These are phyloP conservation scores for Amauroascus niger DNA, from an alignment of 2,329 filamentous ascomycete species.

Conservation along the genomic window DNA sequence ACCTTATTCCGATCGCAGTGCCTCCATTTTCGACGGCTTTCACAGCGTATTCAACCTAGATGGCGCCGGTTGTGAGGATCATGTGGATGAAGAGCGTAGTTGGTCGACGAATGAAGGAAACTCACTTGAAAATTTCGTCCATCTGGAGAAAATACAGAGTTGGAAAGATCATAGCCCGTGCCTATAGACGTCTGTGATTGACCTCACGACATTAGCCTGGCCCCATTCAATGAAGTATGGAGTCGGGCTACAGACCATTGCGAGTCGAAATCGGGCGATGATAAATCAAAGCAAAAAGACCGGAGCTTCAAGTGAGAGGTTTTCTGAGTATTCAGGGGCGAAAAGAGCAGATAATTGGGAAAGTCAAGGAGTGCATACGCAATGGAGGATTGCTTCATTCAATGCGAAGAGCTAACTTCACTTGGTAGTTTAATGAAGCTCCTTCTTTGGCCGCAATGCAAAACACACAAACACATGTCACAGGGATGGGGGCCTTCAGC, in stretches of 20 bases:
- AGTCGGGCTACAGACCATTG: conserved; percentile 6
- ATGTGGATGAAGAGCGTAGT: not conserved
- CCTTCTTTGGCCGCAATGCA: conserved; percentile 6
- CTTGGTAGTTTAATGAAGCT: too few species aligned
- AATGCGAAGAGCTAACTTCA: not conserved
- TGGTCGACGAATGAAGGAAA: not conserved
- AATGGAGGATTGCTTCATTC: not conserved
- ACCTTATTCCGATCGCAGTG: conserved; percentile 89
- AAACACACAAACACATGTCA: conserved; percentile 12
- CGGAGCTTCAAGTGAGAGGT: too few species aligned
- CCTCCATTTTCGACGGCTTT: conserved; percentile 98
- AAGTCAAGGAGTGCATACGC: not conserved
- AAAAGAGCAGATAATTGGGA: not conserved
- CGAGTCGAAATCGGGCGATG: not conserved
- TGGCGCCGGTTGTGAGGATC: not conserved
- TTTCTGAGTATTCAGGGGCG: too few species aligned
- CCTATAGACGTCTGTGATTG: conserved; percentile 87
- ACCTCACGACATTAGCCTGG: not conserved
- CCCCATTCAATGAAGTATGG: not conserved
- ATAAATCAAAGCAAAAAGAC: not conserved
- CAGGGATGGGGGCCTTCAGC: conserved; percentile 16
- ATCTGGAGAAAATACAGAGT: conserved; percentile 99
- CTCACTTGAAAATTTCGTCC: conserved; percentile 92
- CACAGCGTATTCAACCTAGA: conserved; percentile 79
- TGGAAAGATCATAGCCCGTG: conserved; percentile 97